phyloP scores from a whole-genome alignment of 768 basidiomycete genomes.

The Trametes elegans region DNA sequence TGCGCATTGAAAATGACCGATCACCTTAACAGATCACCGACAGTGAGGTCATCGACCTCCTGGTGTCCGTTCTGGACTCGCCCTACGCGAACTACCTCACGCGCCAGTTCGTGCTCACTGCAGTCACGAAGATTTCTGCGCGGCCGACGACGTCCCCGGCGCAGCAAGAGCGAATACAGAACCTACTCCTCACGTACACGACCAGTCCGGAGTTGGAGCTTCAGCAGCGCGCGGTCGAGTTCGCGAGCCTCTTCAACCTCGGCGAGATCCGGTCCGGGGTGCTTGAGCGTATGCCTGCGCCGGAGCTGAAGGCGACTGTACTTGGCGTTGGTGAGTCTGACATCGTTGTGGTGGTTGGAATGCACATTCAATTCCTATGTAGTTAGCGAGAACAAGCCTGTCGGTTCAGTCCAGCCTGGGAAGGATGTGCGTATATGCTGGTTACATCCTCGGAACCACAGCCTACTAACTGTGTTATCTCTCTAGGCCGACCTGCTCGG shows the following conservation, averaged over 20 bases:
- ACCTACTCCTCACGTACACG: constrained; percentile 76
- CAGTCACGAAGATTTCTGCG: constrained; percentile 87
- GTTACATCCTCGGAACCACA: too few relatives aligned
- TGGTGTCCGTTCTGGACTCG: constrained; percentile 85
- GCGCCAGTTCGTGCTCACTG: constrained; percentile 89
- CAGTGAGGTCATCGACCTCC: constrained; percentile 80
- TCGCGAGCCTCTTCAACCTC: constrained; percentile 77
- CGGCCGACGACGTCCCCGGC: constrained; percentile 61
- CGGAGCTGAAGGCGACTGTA: constrained; percentile 95
- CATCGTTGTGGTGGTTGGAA: not conserved
- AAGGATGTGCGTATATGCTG: constrained; percentile 56
- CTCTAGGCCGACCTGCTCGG: constrained; percentile 72
- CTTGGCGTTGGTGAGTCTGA: constrained; percentile 77
- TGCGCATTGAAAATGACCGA: too few relatives aligned
- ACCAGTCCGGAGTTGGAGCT: constrained; percentile 91
- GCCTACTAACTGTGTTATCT: not conserved
- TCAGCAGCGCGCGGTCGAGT: constrained; percentile 96
- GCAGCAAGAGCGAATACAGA: constrained; percentile 79
- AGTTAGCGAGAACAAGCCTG: constrained; percentile 97
- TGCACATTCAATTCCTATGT: constrained; percentile 12
- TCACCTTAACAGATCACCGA: constrained; percentile 83
- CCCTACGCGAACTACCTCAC: constrained; percentile 91
- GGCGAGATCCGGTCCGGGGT: constrained; percentile 81
- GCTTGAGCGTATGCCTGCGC: constrained; percentile 97
- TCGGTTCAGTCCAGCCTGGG: constrained; percentile 80